A percentile compares a stretch with the other conserved stretches of the same genome.
Conservation (phyloP, 1,284 basidiomycete genomes). For the Laetiporus sulphureus region DNA sequence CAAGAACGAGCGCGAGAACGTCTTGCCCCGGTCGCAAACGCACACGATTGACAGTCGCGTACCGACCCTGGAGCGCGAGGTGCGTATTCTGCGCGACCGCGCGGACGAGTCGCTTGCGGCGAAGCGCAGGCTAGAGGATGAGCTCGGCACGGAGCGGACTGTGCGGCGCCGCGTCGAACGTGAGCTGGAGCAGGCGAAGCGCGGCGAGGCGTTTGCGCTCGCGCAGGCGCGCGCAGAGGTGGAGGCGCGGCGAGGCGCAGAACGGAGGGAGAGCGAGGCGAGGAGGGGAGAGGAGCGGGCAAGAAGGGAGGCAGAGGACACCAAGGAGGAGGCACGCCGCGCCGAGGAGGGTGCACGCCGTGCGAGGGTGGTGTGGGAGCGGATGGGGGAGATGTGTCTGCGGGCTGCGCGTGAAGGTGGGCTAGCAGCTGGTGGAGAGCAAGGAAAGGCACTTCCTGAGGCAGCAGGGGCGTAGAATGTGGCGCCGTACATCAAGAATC, state of each 20-base stretch:
- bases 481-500: too few species aligned
- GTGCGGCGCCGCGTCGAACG: slow-evolving; percentile 37
- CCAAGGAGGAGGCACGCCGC: too few species aligned
- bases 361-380: too few species aligned
- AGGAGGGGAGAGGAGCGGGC: slow-evolving; percentile 6
- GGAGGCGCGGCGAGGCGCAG: slow-evolving; percentile 32
- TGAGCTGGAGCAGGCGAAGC: slow-evolving; percentile 29
- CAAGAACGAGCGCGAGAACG: not conserved
- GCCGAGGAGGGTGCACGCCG: not conserved
- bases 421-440: too few species aligned
- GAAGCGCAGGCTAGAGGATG: slow-evolving; percentile 44
- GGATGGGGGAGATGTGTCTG: too few species aligned
- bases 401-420: too few species aligned
- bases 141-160: slow-evolving; percentile 33
- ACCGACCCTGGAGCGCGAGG: slow-evolving; percentile 32
- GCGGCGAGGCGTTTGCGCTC: slow-evolving; percentile 31
- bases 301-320: slow-evolving; percentile 8
- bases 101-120: slow-evolving; percentile 26
- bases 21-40: too few species aligned
- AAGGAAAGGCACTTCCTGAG: too few species aligned
- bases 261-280: slow-evolving; percentile 19
- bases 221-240: slow-evolving; percentile 35
- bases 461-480: too few species aligned
- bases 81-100: slow-evolving; percentile 34
- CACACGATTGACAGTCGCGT: slow-evolving; percentile 9